Conservation (phyloP, 192 early-diverging fungal genomes). For the Phlyctochytrium arcticum region DNA sequence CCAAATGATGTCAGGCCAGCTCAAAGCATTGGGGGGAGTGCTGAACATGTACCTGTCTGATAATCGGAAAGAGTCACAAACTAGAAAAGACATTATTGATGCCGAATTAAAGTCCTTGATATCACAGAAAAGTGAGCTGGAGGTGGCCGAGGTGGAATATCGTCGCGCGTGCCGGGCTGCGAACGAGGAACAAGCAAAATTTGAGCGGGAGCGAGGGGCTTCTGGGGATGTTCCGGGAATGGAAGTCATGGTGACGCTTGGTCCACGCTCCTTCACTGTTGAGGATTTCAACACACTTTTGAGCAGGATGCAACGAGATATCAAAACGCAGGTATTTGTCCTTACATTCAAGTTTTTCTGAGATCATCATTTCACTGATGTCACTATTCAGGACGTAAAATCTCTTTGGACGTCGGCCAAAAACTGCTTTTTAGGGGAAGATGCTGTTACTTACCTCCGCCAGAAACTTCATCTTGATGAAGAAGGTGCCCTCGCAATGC, state of each 20-base stretch:
- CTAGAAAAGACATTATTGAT: conserved; percentile 34
- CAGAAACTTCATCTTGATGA: conserved; percentile 10
- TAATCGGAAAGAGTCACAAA: conserved; percentile 10
- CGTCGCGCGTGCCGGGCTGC: conserved; percentile 17
- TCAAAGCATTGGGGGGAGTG: conserved; percentile 4
- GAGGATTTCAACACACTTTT: conserved; percentile 42
- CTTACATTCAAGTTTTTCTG: background rate
- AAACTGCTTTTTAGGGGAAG: conserved; percentile 25
- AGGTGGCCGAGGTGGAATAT: conserved; percentile 14
- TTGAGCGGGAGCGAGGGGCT: conserved; percentile 13
- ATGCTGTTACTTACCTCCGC: conserved; percentile 23
- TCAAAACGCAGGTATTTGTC: conserved; percentile 24
- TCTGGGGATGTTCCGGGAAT: conserved; percentile 2
- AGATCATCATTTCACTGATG: background rate
- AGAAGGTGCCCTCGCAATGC: conserved; percentile 15
- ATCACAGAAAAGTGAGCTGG: conserved; percentile 15
- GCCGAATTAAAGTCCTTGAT: conserved; percentile 9
- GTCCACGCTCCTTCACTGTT: conserved; percentile 25
- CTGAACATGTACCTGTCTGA: conserved; percentile 29
- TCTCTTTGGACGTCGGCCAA: conserved; percentile 39
- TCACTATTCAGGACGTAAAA: conserved; percentile 28
- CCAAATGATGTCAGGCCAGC: conserved; percentile 22
- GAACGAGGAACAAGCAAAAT: conserved; percentile 15
- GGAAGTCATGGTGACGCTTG: conserved; percentile 32
- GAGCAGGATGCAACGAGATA: conserved; percentile 29